Percentiles rank a stretch among this genome's conserved stretches.
Evolutionary conservation across 768 basidiomycete species (phyloP).

Genomic region (Kockovaella imperatae): DNA sequence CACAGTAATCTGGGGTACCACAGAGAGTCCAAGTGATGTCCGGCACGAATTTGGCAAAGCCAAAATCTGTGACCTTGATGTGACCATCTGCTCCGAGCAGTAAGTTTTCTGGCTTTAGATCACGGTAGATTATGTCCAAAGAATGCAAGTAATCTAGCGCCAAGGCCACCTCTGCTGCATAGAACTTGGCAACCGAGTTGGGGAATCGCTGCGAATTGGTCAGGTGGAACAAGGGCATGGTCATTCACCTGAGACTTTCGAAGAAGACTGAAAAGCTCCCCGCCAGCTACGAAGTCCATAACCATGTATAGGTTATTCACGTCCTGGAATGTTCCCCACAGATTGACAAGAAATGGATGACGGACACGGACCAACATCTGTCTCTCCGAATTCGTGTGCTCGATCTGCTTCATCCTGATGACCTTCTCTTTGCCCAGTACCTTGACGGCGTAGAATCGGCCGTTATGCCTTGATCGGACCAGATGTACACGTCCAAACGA

Average conservation of each 20-base stretch:
- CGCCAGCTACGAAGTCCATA: constrained; percentile 47
- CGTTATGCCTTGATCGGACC: constrained; percentile 83
- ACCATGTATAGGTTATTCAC: constrained; percentile 47
- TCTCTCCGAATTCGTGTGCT: constrained; percentile 46
- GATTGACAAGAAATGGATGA: constrained; percentile 70
- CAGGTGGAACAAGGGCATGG: background rate
- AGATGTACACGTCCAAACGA: constrained; percentile 46
- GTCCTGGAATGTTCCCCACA: constrained; percentile 66
- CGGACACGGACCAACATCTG: constrained; percentile 46
- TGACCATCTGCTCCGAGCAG: constrained; percentile 89
- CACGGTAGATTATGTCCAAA: constrained; percentile 47
- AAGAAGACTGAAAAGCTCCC: constrained; percentile 65
- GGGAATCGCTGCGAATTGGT: constrained; percentile 41
- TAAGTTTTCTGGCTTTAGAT: constrained; percentile 58
- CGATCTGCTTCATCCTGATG: constrained; percentile 53
- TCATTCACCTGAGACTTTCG: constrained; percentile 72
- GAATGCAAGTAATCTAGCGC: constrained; percentile 47
- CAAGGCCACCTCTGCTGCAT: constrained; percentile 47
- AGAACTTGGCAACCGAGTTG: constrained; percentile 47
- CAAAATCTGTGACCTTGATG: constrained; percentile 94
- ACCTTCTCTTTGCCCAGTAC: constrained; percentile 89
- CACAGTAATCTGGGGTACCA: constrained; percentile 47
- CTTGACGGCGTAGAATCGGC: constrained; percentile 94
- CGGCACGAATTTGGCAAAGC: constrained; percentile 52
- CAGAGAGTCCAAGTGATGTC: constrained; percentile 46